Evolutionary conservation across 2,329 filamentous ascomycete species (phyloP).

Genomic region (Shiraia bambusicola): DNA sequence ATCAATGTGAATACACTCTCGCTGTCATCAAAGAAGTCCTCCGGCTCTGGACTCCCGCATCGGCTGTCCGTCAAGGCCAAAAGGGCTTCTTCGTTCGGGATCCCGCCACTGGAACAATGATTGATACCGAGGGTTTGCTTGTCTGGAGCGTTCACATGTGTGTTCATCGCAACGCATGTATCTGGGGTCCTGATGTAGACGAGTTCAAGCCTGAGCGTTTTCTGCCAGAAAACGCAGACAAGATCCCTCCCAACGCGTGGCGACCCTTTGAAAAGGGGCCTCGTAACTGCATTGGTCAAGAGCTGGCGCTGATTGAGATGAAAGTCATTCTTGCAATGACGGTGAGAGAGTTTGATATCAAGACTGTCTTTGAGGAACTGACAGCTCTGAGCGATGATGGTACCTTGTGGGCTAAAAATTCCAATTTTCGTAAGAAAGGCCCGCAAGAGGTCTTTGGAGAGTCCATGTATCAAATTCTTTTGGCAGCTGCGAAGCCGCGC

Average conservation of each 20-base stretch:
- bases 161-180: constrained; percentile 17
- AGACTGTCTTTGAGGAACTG: constrained; percentile 15
- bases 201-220: constrained; percentile 31
- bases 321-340: constrained; percentile 25
- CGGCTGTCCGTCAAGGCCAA: constrained; percentile 26
- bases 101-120: constrained; percentile 17
- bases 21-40: constrained; percentile 43
- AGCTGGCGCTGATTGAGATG: constrained; percentile 18
- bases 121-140: constrained; percentile 21
- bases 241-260: constrained; percentile 23
- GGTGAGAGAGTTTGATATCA: constrained; percentile 30
- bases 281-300: constrained; percentile 25
- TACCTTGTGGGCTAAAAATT: constrained; percentile 20
- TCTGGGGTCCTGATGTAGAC: constrained; percentile 21
- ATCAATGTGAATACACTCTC: constrained; percentile 30
- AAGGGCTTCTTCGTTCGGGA: constrained; percentile 17
- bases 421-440: constrained; percentile 12
- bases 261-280: constrained; percentile 46
- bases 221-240: constrained; percentile 14
- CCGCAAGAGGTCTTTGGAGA: constrained; percentile 25
- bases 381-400: constrained; percentile 15
- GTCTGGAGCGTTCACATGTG: constrained; percentile 19
- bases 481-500: constrained; percentile 28
- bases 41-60: constrained; percentile 36
- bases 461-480: constrained; percentile 29